phyloP scores from a whole-genome alignment of 805 yeast species.

The Teunomyces cretensis region DNA sequence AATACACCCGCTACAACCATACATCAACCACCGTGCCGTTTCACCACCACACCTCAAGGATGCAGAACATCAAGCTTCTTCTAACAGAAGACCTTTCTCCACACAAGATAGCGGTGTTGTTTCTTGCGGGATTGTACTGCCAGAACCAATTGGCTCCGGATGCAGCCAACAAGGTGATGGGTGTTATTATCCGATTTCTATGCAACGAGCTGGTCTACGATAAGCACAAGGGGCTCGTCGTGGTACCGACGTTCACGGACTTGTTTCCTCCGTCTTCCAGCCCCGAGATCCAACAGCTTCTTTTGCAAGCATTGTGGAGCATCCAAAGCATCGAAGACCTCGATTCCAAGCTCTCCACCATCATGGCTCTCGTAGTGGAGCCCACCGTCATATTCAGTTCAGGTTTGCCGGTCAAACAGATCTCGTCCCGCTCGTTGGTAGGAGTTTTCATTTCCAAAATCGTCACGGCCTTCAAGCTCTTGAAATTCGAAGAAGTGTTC shows the following conservation, averaged over 20 bases:
- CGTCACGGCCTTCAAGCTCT: constrained; percentile 38
- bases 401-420: constrained; percentile 1
- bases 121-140: constrained; percentile 46
- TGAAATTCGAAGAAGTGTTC: constrained; percentile 48
- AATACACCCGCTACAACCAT: not conserved
- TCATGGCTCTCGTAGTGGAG: constrained; percentile 11
- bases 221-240: constrained; percentile 16
- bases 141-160: constrained; percentile 38
- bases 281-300: constrained; percentile 24
- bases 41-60: not conserved
- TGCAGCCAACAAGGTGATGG: not conserved
- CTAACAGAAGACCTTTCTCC: constrained; percentile 50
- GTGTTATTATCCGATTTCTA: not conserved
- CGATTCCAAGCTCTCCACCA: constrained; percentile 29
- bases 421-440: constrained; percentile 23
- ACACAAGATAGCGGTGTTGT: constrained; percentile 50
- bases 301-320: constrained; percentile 36
- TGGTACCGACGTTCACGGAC: constrained; percentile 33
- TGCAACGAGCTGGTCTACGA: constrained; percentile 29
- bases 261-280: constrained; percentile 16
- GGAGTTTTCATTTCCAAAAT: constrained; percentile 48
- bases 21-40: not conserved
- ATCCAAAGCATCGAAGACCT: constrained; percentile 50
- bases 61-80: constrained; percentile 18
- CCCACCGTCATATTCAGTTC: constrained; percentile 9